Evolutionary conservation across 192 early-diverging fungal genomes (phyloP).

Genomic region (Endogone sp.): DNA sequence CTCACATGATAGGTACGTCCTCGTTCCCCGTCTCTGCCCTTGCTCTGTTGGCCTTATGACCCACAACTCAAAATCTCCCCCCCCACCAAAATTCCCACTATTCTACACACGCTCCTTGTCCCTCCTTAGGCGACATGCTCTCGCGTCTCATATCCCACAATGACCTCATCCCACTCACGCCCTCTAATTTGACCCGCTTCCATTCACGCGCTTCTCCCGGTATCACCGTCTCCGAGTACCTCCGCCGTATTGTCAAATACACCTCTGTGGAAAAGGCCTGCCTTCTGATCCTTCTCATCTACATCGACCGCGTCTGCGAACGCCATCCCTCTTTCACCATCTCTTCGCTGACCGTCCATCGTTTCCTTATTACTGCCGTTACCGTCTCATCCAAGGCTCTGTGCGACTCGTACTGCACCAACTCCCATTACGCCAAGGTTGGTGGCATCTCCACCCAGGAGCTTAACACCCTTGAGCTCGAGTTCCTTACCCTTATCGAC

Average conservation of each 20-base stretch:
- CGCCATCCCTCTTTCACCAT: slow-evolving; percentile 78
- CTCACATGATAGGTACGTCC: slow-evolving; percentile 43
- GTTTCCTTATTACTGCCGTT: slow-evolving; percentile 88
- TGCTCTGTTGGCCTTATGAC: not conserved
- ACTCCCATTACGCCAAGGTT: slow-evolving; percentile 92
- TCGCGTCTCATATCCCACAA: slow-evolving; percentile 54
- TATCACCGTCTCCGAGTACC: slow-evolving; percentile 86
- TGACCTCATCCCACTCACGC: slow-evolving; percentile 55
- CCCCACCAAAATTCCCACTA: not conserved
- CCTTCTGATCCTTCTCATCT: slow-evolving; percentile 85
- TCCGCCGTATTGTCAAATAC: slow-evolving; percentile 88
- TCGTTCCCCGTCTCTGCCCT: not conserved
- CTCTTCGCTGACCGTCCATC: slow-evolving; percentile 88
- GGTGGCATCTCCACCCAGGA: slow-evolving; percentile 93
- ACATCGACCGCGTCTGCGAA: slow-evolving; percentile 88
- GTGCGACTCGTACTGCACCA: slow-evolving; percentile 94
- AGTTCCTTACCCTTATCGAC: slow-evolving; percentile 83
- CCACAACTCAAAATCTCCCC: not conserved
- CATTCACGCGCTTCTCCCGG: slow-evolving; percentile 89
- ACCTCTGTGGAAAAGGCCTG: slow-evolving; percentile 86
- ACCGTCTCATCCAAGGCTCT: slow-evolving; percentile 84
- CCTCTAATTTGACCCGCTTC: slow-evolving; percentile 81
- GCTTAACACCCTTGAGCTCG: slow-evolving; percentile 91
- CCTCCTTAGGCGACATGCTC: slow-evolving; percentile 52
- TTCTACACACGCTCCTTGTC: not conserved